Evolutionary conservation across 495 filamentous ascomycete species (phyloP), one percentile per base, ranked within the genome.

Genomic region (Podospora tetraspora): DNA sequence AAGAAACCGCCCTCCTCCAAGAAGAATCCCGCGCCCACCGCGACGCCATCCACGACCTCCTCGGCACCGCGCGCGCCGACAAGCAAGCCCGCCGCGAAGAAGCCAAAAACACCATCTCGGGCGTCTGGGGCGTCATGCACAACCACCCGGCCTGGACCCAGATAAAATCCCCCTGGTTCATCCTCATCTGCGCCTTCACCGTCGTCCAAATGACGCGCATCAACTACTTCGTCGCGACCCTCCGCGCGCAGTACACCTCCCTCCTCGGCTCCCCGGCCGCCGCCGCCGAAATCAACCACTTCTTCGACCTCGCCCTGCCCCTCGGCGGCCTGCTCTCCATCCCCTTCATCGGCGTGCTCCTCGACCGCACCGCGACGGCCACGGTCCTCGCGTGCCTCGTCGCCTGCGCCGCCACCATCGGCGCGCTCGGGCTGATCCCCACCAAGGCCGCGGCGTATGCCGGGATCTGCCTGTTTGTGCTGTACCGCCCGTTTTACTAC

Each of bases 221-320:
- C 77, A 98, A 98, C 80, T 99, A 93, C 84, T 99, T 99, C 73
- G 92, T 99, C 32, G 93, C 95, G 1, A 95, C 95, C 3, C 88
- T 99, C 68, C 87, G 90, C 22, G 83, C 88, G 9, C 95, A 99
- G 76, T 97, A 97, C 79, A 85, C 87, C 56, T 88, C 88, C 73
- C 84, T 99, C 11, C 85, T 99, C n/a, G 78, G 77, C 25, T 84
- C 84, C 10, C 78, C 79, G 62, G 73, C 75, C 0, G 82, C 83
- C 57, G 91, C 94, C 0, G 81, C 86, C 9, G 77, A 84, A 57
- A 81, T 98, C 73, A 98, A 97, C 78, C 80, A 88, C 52, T 87
- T 92, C 77, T 98, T 99, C 79, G 94, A 98, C 76, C 79, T 97
- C 43, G 90, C 92, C 37, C 85, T 99, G 1, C 95, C 95, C 0